Conservation (phyloP, 106 monocot species). For the Vanilla planifolia region DNA sequence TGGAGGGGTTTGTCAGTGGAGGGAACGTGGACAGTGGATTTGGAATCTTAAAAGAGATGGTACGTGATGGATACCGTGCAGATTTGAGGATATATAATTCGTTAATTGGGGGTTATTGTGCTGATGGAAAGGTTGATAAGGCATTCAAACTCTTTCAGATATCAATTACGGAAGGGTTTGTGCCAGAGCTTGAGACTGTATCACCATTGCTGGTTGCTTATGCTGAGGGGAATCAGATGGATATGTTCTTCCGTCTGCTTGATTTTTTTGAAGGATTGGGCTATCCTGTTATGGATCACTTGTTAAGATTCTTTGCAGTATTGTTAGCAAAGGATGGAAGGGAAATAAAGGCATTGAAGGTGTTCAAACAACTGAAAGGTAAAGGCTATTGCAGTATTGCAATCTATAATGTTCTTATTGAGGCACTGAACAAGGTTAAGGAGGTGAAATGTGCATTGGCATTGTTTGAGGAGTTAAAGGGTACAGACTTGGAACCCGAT, state of each 20-base stretch:
- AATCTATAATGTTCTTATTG: conserved; percentile 73
- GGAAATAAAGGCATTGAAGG: conserved; percentile 41
- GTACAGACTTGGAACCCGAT: conserved; percentile 47
- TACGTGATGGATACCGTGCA: conserved; percentile 54
- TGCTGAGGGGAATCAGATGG: conserved; percentile 42
- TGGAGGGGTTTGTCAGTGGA: conserved; percentile 55
- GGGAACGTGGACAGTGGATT: conserved; percentile 44
- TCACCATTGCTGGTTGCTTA: conserved; percentile 50
- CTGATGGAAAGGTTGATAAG: conserved; percentile 47
- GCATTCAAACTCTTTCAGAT: conserved; percentile 54
- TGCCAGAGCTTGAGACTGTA: conserved; percentile 40
- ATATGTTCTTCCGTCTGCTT: conserved; percentile 38
- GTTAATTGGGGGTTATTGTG: conserved; percentile 68
- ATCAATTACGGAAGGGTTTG: conserved; percentile 49
- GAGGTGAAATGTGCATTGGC: conserved; percentile 39
- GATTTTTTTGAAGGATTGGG: conserved; percentile 28
- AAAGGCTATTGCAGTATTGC: conserved; percentile 50
- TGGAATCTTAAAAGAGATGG: conserved; percentile 77
- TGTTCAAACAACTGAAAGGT: conserved; percentile 60
- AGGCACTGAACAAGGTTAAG: conserved; percentile 42
- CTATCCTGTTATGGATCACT: conserved; percentile 45
- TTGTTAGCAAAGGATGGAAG: conserved; percentile 38
- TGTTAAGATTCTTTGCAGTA: conserved; percentile 46
- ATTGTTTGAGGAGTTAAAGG: conserved; percentile 59
- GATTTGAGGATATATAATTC: conserved; percentile 69